Conservation (phyloP, 2,329 filamentous ascomycete species). For the Fusarium sp. region DNA sequence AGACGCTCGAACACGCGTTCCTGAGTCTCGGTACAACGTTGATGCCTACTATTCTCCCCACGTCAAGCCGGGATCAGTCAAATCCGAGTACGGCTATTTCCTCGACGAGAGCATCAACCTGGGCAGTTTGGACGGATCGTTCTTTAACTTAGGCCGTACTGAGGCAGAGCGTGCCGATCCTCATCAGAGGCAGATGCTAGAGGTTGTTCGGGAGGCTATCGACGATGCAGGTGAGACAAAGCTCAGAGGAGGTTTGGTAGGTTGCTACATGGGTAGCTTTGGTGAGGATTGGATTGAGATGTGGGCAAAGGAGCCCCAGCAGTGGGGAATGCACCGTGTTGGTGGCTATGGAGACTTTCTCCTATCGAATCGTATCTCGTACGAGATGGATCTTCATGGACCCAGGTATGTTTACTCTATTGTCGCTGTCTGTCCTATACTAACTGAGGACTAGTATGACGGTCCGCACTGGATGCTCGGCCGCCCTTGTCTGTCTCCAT, state of each 20-base stretch:
- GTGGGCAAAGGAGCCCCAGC: constrained; percentile 35
- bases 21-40: constrained; percentile 37
- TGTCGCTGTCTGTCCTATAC: background rate
- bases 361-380: constrained; percentile 47
- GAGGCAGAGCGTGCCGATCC: constrained; percentile 52
- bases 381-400: constrained; percentile 59
- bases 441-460: constrained; percentile 40
- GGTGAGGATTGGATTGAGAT: constrained; percentile 49
- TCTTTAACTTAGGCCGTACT: constrained; percentile 41
- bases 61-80: constrained; percentile 33
- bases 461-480: constrained; percentile 52
- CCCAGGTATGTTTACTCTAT: constrained; percentile 49
- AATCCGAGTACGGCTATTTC: constrained; percentile 45
- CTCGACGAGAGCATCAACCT: constrained; percentile 44
- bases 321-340: constrained; percentile 34
- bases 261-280: constrained; percentile 50
- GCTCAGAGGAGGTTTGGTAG: constrained; percentile 47
- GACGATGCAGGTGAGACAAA: constrained; percentile 49
- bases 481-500: constrained; percentile 47
- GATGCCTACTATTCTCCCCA: constrained; percentile 26
- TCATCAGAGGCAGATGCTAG: constrained; percentile 51
- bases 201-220: constrained; percentile 50
- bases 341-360: constrained; percentile 41
- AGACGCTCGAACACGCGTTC: constrained; percentile 36
- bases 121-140: constrained; percentile 40